Evolutionary conservation across 1,139 yeast genomes (phyloP), one percentile per base, ranked within the genome.

Genomic region (Magnusiomyces ingens): DNA sequence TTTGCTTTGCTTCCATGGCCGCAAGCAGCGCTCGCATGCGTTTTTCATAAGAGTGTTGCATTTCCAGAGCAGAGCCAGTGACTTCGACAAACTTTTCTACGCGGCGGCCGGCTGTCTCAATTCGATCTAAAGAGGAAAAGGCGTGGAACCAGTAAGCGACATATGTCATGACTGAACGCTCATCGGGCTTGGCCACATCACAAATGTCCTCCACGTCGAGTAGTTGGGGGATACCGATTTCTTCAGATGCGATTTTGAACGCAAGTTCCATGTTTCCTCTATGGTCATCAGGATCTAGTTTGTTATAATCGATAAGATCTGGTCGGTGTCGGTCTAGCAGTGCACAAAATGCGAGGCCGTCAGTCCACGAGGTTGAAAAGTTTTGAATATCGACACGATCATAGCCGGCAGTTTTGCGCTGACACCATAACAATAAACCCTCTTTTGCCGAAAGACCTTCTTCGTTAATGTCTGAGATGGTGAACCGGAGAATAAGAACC

Each of bases 71-170:
- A 1, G 73, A 66, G 29, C 64, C 61, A 43, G 71, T 67, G 3
- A 65, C 67, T 29, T 71, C 73, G 15, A 69, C 67, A 58, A 73
- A 72, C 60, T 66, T 65, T 53, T 71, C 75, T 12, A 72, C 60
- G 11, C 74, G 64, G 18, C 75, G 59, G 13, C 75, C 75, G 4
- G 76, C 75, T 2, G 72, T 69, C 52, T 71, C 75, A 51, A 61
- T 67, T 60, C 58, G 66, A 60, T 72, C 74, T 46, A 71, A 58
- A 1, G 70, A 71, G 4, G 73, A 68, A 55, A 84, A 73, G 62
- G 75, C 75, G 56, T 80, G 82, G 66, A 77, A 82, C 83, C 85
- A 81, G 62, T 82, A 81, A 26, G 84, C 76, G n/a, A 82, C 69
- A 63, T 80, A 83, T 17, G 84, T 78, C 61, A 84, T 75, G n/a